Evolutionary conservation across 495 filamentous ascomycete species (phyloP), one percentile per base, ranked within the genome.

Genomic region (Sporormia fimetaria): DNA sequence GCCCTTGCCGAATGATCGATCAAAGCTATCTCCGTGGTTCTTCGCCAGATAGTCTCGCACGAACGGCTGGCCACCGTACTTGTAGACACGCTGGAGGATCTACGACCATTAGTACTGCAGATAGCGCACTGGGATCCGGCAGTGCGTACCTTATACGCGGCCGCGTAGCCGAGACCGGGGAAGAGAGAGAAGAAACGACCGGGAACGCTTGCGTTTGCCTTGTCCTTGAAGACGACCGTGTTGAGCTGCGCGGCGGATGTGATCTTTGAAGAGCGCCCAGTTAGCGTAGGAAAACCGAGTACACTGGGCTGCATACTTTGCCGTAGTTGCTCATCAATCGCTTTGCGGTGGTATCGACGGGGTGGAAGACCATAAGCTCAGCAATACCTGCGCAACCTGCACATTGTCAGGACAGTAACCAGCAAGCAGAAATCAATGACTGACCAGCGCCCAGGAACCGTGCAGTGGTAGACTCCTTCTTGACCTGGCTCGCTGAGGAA

Each of bases 241-340:
- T 94, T 95, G 49, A 96, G 68, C 51, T 76, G 71, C 12, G 68
- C 41, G 11, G 63, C 31, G 20, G 67, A 71, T 36, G 70, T 62
- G 55, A 90, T 71, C 80, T 85, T 54, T 18, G 15, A 14, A 33
- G 33, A 10, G 41, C 15, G 18, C 27, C 16, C n/a, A 11, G 15
- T 49, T 27, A 53, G 44, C 37, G 16, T 15, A 10, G 27, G 3
- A 28, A 11, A 2, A 23, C 10, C n/a, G 12, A 1, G 12, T 40
- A 41, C 64, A 59, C 9, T 21, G 1, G 22, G 23, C 2, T 18
- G 18, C 33, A 15, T 54, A 85, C 82, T 64, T 70, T 76, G 52
- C 73, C 74, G 57, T 94, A 80, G 63, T 99, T 96, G 78, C 86
- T 94, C 90, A 99, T 99, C 65, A 99, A 76, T 32, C 90, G 83